phyloP scores from a whole-genome alignment of 176 grass and related monocot genomes.

The Avena sativa region DNA sequence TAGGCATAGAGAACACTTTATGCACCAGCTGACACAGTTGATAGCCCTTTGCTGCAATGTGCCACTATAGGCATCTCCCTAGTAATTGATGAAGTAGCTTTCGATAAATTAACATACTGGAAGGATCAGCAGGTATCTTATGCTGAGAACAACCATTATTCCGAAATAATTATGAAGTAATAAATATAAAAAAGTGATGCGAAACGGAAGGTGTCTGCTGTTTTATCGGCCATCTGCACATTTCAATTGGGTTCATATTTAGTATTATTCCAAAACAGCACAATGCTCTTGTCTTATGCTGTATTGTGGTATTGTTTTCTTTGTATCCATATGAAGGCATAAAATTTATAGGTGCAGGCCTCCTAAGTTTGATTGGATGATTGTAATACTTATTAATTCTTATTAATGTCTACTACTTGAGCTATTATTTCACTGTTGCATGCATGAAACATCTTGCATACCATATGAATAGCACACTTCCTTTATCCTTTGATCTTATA shows the following conservation, averaged over 20 bases:
- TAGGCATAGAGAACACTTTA: neutral
- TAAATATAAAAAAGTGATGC: neutral
- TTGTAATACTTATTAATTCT: neutral
- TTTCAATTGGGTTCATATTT: neutral
- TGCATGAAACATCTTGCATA: neutral
- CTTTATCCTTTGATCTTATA: neutral
- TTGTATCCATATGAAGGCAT: neutral
- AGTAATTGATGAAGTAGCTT: neutral
- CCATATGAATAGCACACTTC: neutral
- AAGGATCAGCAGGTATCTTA: neutral
- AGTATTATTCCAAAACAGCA: neutral
- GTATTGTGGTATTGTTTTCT: neutral
- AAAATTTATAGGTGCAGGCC: neutral
- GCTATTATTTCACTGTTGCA: neutral
- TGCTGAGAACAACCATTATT: neutral
- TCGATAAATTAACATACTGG: neutral
- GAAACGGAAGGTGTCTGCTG: neutral
- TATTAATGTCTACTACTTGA: neutral
- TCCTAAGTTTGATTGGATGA: neutral
- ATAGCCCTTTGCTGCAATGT: neutral
- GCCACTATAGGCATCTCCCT: neutral
- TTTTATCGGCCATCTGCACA: neutral
- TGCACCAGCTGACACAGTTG: neutral
- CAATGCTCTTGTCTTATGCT: neutral
- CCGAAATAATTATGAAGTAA: neutral